Evolutionary conservation across 2,329 filamentous ascomycete genomes (phyloP).

Genomic region (Rhytidhysteron rufulum): DNA sequence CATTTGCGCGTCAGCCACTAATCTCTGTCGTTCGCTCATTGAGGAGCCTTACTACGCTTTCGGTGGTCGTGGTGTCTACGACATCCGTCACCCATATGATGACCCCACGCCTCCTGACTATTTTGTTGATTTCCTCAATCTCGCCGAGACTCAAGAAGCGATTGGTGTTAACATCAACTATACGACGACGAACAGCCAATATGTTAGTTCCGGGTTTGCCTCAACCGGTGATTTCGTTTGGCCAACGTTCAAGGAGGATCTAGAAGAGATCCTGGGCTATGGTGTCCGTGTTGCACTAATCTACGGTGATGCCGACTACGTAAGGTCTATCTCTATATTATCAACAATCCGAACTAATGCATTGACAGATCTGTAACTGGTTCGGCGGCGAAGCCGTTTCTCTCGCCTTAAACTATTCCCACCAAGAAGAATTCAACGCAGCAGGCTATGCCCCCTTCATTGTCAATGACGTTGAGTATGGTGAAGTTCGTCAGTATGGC

Average conservation of each 20-base stretch:
- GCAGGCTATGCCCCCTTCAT: conserved; percentile 70
- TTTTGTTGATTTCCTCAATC: conserved; percentile 51
- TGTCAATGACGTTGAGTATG: conserved; percentile 58
- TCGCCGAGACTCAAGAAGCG: conserved; percentile 49
- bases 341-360: no score
- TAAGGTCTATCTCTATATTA: not conserved
- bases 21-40: conserved; percentile 42
- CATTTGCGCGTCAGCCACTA: conserved; percentile 34
- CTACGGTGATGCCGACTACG: conserved; percentile 57
- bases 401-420: conserved; percentile 50
- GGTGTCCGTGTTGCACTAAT: conserved; percentile 54
- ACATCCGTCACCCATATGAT: conserved; percentile 48
- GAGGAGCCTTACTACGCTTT: conserved; percentile 41
- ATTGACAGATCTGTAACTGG: conserved; percentile 57
- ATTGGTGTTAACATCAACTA: conserved; percentile 53
- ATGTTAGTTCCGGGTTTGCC: conserved; percentile 44
- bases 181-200: conserved; percentile 37
- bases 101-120: conserved; percentile 53
- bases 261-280: conserved; percentile 50
- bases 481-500: conserved; percentile 70
- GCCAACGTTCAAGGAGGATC: conserved; percentile 42
- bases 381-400: conserved; percentile 71
- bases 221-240: conserved; percentile 45
- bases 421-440: conserved; percentile 50
- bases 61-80: conserved; percentile 50